Evolutionary conservation across 2,329 filamentous ascomycete genomes (phyloP), one percentile per base, ranked within the genome.

Genomic region (Trichoderma sp.): DNA sequence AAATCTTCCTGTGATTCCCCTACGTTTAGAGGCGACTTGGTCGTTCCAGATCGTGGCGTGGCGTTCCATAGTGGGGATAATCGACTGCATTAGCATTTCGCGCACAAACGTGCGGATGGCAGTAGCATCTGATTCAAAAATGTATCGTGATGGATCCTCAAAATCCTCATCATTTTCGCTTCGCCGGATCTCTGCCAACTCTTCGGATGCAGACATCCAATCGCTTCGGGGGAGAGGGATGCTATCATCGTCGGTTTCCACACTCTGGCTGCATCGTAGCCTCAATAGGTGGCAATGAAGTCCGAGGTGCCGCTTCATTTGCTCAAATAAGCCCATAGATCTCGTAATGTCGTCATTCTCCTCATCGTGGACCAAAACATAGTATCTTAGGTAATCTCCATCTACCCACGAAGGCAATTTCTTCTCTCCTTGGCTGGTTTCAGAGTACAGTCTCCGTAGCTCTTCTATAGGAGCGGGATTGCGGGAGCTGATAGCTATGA

Each of bases 301-400:
- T 1, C 96, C 96, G 72, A 99, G 93, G 80, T 97, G 93, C n/a
- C 96, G 89, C 81, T 98, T 99, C 96, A 99, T 99, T 79, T 97
- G 93, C 74, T 99, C 96, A 79, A 97, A 99, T 32, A 98, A 84
- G 21, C 89, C 88, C 79, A 95, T 95, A 14, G 94, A 97, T 79
- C 94, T 91, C 46, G 89, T 88, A 70, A 98, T 97, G 77, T 99
- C 94, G 76, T 97, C 95, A 70, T 89, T 89, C 77, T 99, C 96
- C 80, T 99, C 96, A 74, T 99, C 96, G 75, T 99, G 96, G 21
- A 99, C 91, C 52, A 99, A 84, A 18, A 99, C 92, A 79, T 99
- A 99, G 79, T 99, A 99, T 71, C 96, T 88, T 72, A 99, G 83
- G 78, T 96, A 99, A 71, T 98, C 94, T 34, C 91, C 90, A 76